Percentiles rank a stretch among this genome's conserved stretches.
Conservation (phyloP, 768 basidiomycete species). For the Podaxis sp. region DNA sequence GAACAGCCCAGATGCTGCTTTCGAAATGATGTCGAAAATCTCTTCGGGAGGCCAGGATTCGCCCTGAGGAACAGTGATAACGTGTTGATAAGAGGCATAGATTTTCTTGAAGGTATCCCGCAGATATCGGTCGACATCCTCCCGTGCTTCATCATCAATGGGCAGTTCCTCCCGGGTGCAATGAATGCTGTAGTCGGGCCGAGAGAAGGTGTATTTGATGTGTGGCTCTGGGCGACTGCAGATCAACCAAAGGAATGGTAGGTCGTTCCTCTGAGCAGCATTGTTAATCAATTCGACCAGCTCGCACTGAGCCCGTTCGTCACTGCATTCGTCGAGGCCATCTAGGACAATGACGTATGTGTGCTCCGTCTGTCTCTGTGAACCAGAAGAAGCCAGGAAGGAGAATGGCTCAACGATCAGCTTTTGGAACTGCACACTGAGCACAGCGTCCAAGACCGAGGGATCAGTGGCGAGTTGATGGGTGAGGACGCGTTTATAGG, state of each 20-base stretch:
- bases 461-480: neutral
- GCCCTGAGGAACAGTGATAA: neutral
- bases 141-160: neutral
- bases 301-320: neutral
- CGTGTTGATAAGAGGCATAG: neutral
- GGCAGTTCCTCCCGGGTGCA: neutral
- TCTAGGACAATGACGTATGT: neutral
- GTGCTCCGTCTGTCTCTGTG: too few species aligned
- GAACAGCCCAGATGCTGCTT: neutral
- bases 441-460: neutral
- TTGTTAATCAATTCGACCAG: neutral
- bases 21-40: neutral
- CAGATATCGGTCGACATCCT: neutral
- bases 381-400: neutral
- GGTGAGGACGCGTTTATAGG: neutral
- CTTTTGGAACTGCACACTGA: neutral
- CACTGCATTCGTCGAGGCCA: neutral
- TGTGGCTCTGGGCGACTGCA: slow-evolving; percentile 6
- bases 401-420: neutral
- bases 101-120: slow-evolving; percentile 2
- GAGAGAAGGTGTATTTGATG: neutral
- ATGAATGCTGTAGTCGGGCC: neutral
- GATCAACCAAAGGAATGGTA: slow-evolving; percentile 1
- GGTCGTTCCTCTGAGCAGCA: neutral
- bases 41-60: neutral